Evolutionary conservation across 2,329 filamentous ascomycete genomes (phyloP).

Genomic region (Neonectria ditissima): DNA sequence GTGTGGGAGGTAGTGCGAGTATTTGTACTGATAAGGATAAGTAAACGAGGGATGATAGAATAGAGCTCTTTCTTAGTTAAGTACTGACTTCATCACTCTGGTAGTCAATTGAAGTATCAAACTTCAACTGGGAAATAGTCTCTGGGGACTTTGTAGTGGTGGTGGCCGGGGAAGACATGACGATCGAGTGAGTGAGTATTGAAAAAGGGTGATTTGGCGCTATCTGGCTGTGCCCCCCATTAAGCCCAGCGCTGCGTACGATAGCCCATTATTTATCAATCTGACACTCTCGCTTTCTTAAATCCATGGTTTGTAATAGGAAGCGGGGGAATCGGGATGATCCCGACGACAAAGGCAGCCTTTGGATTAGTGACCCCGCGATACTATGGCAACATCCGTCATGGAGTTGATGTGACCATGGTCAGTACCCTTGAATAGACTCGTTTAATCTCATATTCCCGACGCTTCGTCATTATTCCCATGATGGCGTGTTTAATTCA

Average conservation of each 20-base stretch:
- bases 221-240: too few relatives aligned
- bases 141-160: background rate
- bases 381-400: conserved; percentile 11
- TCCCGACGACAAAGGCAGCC: conserved; percentile 1
- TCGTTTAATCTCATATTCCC: conserved; percentile 8
- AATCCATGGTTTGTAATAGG: conserved; percentile 9
- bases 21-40: conserved; percentile 12
- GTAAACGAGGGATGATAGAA: background rate
- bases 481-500: conserved; percentile 14
- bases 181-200: background rate
- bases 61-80: background rate
- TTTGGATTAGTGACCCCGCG: conserved; percentile 5
- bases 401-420: conserved; percentile 8
- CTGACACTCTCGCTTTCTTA: background rate
- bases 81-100: conserved; percentile 4
- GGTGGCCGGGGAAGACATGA: conserved; percentile 9
- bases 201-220: too few relatives aligned
- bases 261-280: background rate
- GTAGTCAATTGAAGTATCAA: conserved; percentile 19
- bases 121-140: conserved; percentile 2
- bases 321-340: conserved; percentile 13
- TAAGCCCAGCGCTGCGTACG: too few relatives aligned
- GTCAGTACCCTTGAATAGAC: background rate
- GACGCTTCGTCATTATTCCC: conserved; percentile 4
- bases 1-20: conserved; percentile 28